Conservation (phyloP, 306 rosid genomes). For the Cicer chorassanicum region DNA sequence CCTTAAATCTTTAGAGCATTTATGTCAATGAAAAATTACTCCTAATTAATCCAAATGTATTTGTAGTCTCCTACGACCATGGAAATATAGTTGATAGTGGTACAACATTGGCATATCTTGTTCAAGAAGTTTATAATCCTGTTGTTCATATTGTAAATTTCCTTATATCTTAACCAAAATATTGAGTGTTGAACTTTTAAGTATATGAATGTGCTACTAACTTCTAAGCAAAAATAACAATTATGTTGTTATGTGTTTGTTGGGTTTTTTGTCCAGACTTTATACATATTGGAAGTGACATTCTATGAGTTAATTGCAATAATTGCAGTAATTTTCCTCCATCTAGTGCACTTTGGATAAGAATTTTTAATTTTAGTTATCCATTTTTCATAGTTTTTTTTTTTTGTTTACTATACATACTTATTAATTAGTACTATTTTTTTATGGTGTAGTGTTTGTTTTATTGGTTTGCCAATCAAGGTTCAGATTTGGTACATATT, state of each 20-base stretch:
- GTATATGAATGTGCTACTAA: too few relatives aligned
- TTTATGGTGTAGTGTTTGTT: constrained; percentile 3
- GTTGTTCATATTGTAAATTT: too few relatives aligned
- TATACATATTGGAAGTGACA: constrained; percentile 92
- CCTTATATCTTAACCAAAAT: too few relatives aligned
- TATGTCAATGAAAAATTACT: too few relatives aligned
- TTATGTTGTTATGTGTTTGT: constrained; percentile 24
- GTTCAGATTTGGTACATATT: constrained; percentile 9
- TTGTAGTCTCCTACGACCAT: too few relatives aligned
- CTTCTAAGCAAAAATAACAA: too few relatives aligned
- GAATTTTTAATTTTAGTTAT: constrained; percentile 18
- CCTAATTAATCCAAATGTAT: too few relatives aligned
- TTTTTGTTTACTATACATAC: not conserved
- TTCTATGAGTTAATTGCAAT: constrained; percentile 90
- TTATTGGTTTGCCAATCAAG: constrained; percentile 25
- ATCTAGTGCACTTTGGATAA: constrained; percentile 85
- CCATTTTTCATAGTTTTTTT: not conserved
- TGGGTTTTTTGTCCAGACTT: constrained; percentile 60
- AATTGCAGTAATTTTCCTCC: constrained; percentile 88
- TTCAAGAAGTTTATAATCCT: too few relatives aligned
- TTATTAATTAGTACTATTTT: not conserved
- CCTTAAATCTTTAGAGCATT: too few relatives aligned
- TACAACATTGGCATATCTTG: too few relatives aligned
- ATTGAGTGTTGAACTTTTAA: too few relatives aligned
- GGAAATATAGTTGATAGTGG: too few relatives aligned